Base-by-base conservation (phyloP, 2,329 filamentous ascomycete genomes). In the Trichoderma oligosporum region DNA sequence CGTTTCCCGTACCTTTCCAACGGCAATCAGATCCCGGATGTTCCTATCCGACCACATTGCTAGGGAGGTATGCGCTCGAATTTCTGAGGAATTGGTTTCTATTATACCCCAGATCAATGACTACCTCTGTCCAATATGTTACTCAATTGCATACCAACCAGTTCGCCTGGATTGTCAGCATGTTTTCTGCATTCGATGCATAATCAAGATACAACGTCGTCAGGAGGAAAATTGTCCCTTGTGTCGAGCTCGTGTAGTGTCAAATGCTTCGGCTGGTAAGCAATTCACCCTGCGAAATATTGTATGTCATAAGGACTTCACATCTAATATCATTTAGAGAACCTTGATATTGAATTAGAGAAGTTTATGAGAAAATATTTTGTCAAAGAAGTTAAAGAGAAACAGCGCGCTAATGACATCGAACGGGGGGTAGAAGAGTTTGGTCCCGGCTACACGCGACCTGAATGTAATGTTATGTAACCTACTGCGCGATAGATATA, bases 101-200 rank as follows among this genome's bases (percentile, higher is more conserved):
- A 77, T 88, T 42, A 86, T 95, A 6, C 91, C 91, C 0, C 89
- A 91, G 65, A 72, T 94, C n/a, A 86, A 91, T 66, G 91, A 95
- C 71, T 93, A 91, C 71, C 78, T 85, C 7, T 95, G 90, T 65
- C 89, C 90, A 1, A 84, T 94, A 59, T 94, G 91, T 73, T 86
- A 87, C 64, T 82, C 82, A 41, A 83, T 96, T 58, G 84, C 87
- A n/a, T 94, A 88, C 78, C 83, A 89, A 64, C 91, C 91, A 0
- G 83, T 96, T n/a, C 82, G 85, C 22, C 77, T 95, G 31, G 79
- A 81, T 12, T 96, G 91, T 70, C 75, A 80, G 25, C 89, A 94
- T 63, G 75, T 92, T 12, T 92, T 93, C 67, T 96, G 91, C 73
- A 93, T 94, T 57, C 80, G 88, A 2, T 96, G 91, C 68, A 79